Evolutionary conservation across 2,329 filamentous ascomycete genomes (phyloP), one percentile per base, ranked within the genome.

Genomic region (Plenodomus biglobosus): DNA sequence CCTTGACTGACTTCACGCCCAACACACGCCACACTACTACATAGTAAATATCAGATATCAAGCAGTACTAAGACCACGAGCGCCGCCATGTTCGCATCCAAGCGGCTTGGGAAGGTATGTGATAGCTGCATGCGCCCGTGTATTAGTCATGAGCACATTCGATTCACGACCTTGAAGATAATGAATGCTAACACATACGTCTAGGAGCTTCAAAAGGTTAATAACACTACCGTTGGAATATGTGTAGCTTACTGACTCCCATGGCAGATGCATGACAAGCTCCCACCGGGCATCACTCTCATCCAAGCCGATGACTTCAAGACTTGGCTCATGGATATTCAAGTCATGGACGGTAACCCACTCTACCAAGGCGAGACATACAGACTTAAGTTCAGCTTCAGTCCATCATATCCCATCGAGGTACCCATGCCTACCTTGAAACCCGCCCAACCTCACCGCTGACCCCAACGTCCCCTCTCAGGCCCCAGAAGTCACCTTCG

Each of bases 401-500:
- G 84, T 52, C 79, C 81, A 24, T 84, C 83, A 59, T 99, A 99
- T 68, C 94, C 94, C 15, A 99, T 99, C 64, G 91, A 81, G 53
- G 71, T 66, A 45, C n/a, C 44, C 20, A 1, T 16, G 15, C 30
- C 5, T 35, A 19, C 34, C 35, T 30, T 11, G 20, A 10, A 15
- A 13, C 21, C 18, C 21, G 8, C 24, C 20, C 39, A 37, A 18
- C 36, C 43, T 11, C 8, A 15, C 37, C 41, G 20, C 48, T 47
- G 19, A 49, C 40, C 13, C 17, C 13, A 8, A 38, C 21, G 15
- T 37, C 15, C 8, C 2, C n/a, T 19, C 48, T 50, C 19, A 95
- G 92, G 88, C 94, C 0, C 94, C 94, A 19, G 94, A 99, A 78
- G 94, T 97, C 58, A 88, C 88, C 47, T 99, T 99, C 68, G 80